A percentile compares a stretch with the other conserved stretches of the same genome.
phyloP scores from a whole-genome alignment of 805 yeast species.

The Cyberlindnera meyerae region DNA sequence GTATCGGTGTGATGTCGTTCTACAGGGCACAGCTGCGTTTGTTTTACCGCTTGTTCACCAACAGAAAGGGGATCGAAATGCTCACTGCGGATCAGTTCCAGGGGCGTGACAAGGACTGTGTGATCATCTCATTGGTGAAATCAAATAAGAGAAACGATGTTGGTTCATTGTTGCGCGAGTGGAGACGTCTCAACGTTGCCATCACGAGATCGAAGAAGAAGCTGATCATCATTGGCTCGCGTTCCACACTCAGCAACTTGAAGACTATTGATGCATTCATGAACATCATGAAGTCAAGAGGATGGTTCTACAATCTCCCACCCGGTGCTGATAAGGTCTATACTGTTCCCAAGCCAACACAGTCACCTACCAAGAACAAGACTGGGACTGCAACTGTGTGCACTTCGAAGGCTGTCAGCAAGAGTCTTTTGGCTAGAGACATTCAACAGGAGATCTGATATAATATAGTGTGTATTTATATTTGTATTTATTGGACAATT shows the following conservation, averaged over 20 bases:
- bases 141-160: constrained; percentile 61
- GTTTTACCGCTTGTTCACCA: constrained; percentile 31
- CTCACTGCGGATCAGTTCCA: constrained; percentile 95
- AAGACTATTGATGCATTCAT: constrained; percentile 56
- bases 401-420: constrained; percentile 15
- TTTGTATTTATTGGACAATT: too few relatives aligned
- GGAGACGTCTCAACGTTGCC: constrained; percentile 93
- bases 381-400: not conserved
- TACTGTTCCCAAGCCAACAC: constrained; percentile 1
- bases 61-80: constrained; percentile 53
- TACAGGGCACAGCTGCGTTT: constrained; percentile 73
- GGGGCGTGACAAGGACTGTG: constrained; percentile 91
- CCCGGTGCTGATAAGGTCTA: constrained; percentile 20
- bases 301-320: constrained; percentile 64
- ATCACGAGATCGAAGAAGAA: constrained; percentile 87
- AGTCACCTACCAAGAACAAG: not conserved
- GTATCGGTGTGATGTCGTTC: constrained; percentile 85
- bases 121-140: constrained; percentile 84
- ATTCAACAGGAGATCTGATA: constrained; percentile 17
- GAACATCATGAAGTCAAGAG: constrained; percentile 45
- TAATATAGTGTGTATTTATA: too few relatives aligned
- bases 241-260: constrained; percentile 48
- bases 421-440: constrained; percentile 15
- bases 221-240: constrained; percentile 78
- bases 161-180: constrained; percentile 78